These are phyloP conservation scores for Suhomyces vadensis DNA, from an alignment of 805 yeast genomes.

Conservation along the genomic window DNA sequence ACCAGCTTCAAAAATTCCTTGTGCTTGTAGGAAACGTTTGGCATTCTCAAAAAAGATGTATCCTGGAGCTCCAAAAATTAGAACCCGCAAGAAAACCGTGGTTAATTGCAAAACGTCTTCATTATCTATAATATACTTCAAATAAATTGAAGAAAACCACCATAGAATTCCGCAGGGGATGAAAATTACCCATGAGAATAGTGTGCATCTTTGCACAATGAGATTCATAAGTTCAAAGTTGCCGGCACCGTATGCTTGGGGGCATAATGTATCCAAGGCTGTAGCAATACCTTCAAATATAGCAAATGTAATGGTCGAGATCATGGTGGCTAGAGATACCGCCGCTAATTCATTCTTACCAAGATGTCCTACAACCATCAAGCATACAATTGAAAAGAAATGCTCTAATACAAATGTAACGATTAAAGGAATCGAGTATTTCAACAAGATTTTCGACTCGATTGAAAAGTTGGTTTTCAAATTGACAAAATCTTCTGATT, in stretches of 20 bases:
- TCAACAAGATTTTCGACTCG: conserved; percentile 30
- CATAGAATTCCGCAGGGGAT: conserved; percentile 42
- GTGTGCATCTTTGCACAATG: conserved; percentile 40
- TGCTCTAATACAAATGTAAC: conserved; percentile 46
- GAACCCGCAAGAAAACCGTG: conserved; percentile 32
- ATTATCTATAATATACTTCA: conserved; percentile 33
- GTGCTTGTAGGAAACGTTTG: conserved; percentile 46
- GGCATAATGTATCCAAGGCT: conserved; percentile 46
- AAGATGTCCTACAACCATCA: conserved; percentile 46
- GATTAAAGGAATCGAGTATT: conserved; percentile 41
- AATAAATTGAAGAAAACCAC: conserved; percentile 37
- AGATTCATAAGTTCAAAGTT: conserved; percentile 37
- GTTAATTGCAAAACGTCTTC: conserved; percentile 38
- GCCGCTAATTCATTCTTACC: conserved; percentile 49
- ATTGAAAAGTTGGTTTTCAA: conserved; percentile 26
- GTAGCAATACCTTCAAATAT: conserved; percentile 49
- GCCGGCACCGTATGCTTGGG: conserved; percentile 48
- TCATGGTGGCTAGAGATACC: conserved; percentile 46
- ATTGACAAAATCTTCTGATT: conserved; percentile 33
- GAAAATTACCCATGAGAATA: conserved; percentile 34
- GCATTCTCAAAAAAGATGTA: conserved; percentile 44
- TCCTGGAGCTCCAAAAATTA: conserved; percentile 43
- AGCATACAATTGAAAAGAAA: conserved; percentile 42
- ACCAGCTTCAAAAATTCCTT: conserved; percentile 49
- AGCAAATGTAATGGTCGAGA: conserved; percentile 46